Base-by-base conservation (phyloP, 768 basidiomycete species). In the Leccinum rimulosum region DNA sequence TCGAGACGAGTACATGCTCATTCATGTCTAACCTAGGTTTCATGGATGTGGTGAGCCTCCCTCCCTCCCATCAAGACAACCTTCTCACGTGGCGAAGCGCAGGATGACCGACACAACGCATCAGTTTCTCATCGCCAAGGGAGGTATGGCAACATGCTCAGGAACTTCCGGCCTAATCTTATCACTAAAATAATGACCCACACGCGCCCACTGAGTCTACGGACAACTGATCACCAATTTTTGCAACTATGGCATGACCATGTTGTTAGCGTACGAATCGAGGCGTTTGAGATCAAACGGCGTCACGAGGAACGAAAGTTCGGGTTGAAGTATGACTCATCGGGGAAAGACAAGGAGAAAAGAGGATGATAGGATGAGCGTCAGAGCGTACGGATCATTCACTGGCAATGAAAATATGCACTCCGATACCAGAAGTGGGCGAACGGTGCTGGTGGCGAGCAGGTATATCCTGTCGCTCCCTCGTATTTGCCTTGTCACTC, bases 41-140 rank as follows among this genome's bases (percentile, higher is more conserved):
- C 28, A 49, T 66, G 62, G 65, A 45, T 66, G 14, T 66, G 65
- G 65, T 67, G 9, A 19, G 55, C 3, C 11, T 14, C 10, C 17
- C 47, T 15, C 40, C 11, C 2, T 54, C 33, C 50, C 49, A 35
- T 19, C 25, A 48, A 45, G 43, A 1, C 33, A 10, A 40, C 8
- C 19, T 28, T 27, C 49, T 67, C 45, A 66, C n/a, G 3, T 6
- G 31, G 49, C 19, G 15, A 15, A 38, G 22, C 12, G 6, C n/a
- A 66, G 65, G 65, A 45, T 67, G 9, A 30, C 43, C 38, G 66
- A 67, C 30, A 48, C 62, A 19, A 8, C 40, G 9, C 65, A 66
- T 27, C 62, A 66, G 15, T 14, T 67, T 61, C 56, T 66, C 28
- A 56, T 66, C 11, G 19, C 61, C 38, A 61, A 51, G 38, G 65